Conservation (phyloP, 1,284 basidiomycete genomes). For the Malassezia arunalokei region DNA sequence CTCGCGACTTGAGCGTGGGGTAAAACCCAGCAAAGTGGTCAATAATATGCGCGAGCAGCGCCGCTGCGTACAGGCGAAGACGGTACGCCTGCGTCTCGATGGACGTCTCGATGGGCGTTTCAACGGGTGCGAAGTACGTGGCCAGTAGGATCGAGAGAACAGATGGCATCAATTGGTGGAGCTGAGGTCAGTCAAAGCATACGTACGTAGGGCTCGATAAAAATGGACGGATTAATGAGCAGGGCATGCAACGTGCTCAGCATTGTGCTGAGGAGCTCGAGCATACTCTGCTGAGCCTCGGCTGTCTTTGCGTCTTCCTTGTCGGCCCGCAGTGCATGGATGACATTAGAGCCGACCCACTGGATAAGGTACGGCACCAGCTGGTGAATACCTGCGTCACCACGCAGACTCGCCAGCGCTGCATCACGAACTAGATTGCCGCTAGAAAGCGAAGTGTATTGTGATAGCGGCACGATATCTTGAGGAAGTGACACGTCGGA, state of each 20-base stretch:
- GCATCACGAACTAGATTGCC: slow-evolving; percentile 53
- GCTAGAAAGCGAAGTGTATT: slow-evolving; percentile 24
- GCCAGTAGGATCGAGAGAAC: slow-evolving; percentile 81
- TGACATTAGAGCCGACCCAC: slow-evolving; percentile 70
- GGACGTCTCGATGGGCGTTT: slow-evolving; percentile 20
- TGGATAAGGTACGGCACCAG: slow-evolving; percentile 89
- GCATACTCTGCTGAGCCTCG: slow-evolving; percentile 14
- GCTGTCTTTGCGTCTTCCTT: neutral
- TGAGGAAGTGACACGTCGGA: slow-evolving; percentile 9
- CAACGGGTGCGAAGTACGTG: slow-evolving; percentile 53
- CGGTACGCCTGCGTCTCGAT: slow-evolving; percentile 16
- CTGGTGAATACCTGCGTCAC: slow-evolving; percentile 82
- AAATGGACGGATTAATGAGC: slow-evolving; percentile 61
- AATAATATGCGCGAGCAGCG: slow-evolving; percentile 66
- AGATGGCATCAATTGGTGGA: slow-evolving; percentile 89
- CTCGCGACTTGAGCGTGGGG: slow-evolving; percentile 69
- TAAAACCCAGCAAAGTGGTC: slow-evolving; percentile 55
- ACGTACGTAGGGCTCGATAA: slow-evolving; percentile 88
- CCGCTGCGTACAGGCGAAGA: slow-evolving; percentile 48
- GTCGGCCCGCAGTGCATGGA: slow-evolving; percentile 13
- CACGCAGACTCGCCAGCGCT: slow-evolving; percentile 73
- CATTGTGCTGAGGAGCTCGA: slow-evolving; percentile 31
- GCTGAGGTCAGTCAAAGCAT: slow-evolving; percentile 49
- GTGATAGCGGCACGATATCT: slow-evolving; percentile 11
- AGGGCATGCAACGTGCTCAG: slow-evolving; percentile 34